Conservation (phyloP, 768 basidiomycete species). For the Plicaturopsis crispa region DNA sequence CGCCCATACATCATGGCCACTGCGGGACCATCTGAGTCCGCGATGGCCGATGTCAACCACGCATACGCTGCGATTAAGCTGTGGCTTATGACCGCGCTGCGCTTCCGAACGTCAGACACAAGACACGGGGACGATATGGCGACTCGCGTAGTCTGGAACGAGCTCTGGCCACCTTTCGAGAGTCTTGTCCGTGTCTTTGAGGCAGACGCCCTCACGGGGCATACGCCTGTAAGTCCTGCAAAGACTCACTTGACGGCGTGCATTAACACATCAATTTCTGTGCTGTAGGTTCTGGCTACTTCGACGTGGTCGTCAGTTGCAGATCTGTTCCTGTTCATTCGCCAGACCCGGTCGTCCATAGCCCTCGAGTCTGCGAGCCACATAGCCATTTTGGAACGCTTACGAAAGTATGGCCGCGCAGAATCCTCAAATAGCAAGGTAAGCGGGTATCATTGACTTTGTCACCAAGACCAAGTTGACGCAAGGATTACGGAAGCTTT, state of each 20-base stretch:
- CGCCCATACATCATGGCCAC: conserved; percentile 30
- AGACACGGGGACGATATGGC: conserved; percentile 20
- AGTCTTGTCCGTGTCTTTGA: conserved; percentile 42
- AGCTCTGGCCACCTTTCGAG: conserved; percentile 69
- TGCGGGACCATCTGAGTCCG: conserved; percentile 29
- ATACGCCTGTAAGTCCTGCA: conserved; percentile 15
- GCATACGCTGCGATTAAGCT: conserved; percentile 63
- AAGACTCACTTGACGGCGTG: too few relatives aligned
- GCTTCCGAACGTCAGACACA: not conserved
- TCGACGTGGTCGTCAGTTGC: conserved; percentile 54
- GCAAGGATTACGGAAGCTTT: conserved; percentile 28
- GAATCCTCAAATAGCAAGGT: conserved; percentile 50
- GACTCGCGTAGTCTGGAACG: conserved; percentile 57
- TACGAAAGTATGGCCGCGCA: conserved; percentile 33
- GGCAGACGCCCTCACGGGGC: conserved; percentile 33
- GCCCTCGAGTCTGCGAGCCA: conserved; percentile 47
- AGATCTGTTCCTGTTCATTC: conserved; percentile 58
- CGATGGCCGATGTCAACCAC: conserved; percentile 56
- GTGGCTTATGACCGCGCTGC: conserved; percentile 56
- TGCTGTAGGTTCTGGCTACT: conserved; percentile 45
- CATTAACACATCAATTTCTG: not conserved
- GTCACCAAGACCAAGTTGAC: conserved; percentile 4
- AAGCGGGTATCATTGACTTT: conserved; percentile 4
- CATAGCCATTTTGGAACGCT: conserved; percentile 38
- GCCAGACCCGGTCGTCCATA: conserved; percentile 43